Evolutionary conservation across 192 early-diverging fungal species (phyloP).

Genomic region (Coemansia sp.): DNA sequence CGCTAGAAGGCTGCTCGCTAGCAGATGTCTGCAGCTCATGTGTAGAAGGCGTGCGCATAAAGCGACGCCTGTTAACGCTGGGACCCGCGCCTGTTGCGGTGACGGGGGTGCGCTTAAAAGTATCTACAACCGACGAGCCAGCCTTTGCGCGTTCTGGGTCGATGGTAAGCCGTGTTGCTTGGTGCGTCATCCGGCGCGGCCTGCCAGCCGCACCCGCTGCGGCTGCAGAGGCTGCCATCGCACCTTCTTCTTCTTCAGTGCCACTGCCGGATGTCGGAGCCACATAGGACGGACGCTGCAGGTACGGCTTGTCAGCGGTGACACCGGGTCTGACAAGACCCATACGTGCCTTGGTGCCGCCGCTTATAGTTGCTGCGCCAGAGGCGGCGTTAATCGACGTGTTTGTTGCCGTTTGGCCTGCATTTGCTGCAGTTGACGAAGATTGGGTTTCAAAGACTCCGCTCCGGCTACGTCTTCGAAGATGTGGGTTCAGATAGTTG

Average conservation of each 20-base stretch:
- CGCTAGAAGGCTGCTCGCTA: slow-evolving; percentile 14
- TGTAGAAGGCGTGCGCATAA: slow-evolving; percentile 32
- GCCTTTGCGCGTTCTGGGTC: slow-evolving; percentile 45
- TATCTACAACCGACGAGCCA: slow-evolving; percentile 7
- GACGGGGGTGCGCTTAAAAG: slow-evolving; percentile 21
- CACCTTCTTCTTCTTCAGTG: slow-evolving; percentile 23
- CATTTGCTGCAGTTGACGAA: slow-evolving; percentile 15
- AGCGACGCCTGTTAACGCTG: slow-evolving; percentile 21
- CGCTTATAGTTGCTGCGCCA: slow-evolving; percentile 43
- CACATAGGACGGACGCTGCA: slow-evolving; percentile 21
- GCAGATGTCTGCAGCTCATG: slow-evolving; percentile 15
- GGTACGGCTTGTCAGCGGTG: slow-evolving; percentile 22
- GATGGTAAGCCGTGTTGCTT: slow-evolving; percentile 44
- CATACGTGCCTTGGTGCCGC: slow-evolving; percentile 27
- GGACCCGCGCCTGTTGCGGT: slow-evolving; percentile 39
- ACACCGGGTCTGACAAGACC: slow-evolving; percentile 22
- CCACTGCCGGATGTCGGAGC: slow-evolving; percentile 10
- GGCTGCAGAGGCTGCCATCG: slow-evolving; percentile 39
- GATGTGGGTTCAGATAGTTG: slow-evolving; percentile 51
- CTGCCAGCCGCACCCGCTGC: slow-evolving; percentile 45
- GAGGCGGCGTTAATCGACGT: slow-evolving; percentile 6
- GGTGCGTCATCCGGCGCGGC: slow-evolving; percentile 53
- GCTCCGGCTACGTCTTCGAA: slow-evolving; percentile 48
- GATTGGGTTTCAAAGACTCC: slow-evolving; percentile 42
- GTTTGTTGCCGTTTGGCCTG: slow-evolving; percentile 4